Evolutionary conservation across 495 filamentous ascomycete genomes (phyloP).

Genomic region (Tuber umbilicatum): DNA sequence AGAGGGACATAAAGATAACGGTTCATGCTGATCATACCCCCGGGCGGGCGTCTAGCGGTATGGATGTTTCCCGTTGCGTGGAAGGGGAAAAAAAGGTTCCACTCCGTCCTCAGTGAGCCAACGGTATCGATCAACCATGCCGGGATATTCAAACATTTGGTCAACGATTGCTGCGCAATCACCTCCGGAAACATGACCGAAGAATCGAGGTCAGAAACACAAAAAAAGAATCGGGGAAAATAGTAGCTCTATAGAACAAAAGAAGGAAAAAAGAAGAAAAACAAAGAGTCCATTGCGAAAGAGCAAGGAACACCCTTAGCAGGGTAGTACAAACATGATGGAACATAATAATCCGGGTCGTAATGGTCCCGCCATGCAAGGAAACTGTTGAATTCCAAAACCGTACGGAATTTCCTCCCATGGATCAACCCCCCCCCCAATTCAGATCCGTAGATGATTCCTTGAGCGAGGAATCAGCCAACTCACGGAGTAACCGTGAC

Average conservation of each 20-base stretch:
- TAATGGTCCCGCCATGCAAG: neutral
- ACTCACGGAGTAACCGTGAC: neutral
- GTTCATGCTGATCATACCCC: neutral
- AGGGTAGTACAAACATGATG: neutral
- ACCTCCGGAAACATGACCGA: neutral
- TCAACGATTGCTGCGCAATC: neutral
- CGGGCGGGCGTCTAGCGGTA: neutral
- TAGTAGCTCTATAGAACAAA: neutral
- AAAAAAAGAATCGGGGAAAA: neutral
- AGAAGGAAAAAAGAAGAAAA: neutral
- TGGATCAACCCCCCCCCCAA: neutral
- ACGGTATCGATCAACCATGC: neutral
- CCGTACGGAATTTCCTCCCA: neutral
- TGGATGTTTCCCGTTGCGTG: neutral
- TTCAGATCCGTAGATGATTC: neutral
- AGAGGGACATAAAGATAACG: neutral
- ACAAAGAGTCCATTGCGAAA: neutral
- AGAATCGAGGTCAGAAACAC: neutral
- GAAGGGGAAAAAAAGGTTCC: neutral
- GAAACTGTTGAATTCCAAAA: neutral
- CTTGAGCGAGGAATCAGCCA: neutral
- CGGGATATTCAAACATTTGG: neutral
- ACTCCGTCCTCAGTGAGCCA: neutral
- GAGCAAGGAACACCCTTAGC: neutral
- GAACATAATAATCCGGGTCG: neutral